Conservation (phyloP, 1,284 basidiomycete species). For the Ustilago esculenta region DNA sequence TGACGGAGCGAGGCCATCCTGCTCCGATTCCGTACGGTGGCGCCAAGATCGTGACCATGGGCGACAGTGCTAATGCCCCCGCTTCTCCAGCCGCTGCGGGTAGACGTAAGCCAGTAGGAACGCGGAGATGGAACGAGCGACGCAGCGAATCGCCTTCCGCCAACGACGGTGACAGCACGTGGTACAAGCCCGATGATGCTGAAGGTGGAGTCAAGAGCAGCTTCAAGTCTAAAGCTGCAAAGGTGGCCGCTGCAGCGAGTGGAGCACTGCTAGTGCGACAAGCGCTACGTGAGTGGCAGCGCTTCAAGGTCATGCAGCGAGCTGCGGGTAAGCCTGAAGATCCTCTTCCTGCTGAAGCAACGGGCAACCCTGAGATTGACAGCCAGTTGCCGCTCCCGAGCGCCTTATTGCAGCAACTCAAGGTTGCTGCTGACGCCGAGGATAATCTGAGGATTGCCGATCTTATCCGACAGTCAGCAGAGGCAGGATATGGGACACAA, state of each 20-base stretch:
- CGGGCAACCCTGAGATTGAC: constrained; percentile 31
- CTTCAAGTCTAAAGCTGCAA: constrained; percentile 24
- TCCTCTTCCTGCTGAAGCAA: constrained; percentile 38
- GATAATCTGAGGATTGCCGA: constrained; percentile 31
- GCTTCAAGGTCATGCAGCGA: constrained; percentile 50
- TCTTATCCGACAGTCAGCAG: constrained; percentile 38
- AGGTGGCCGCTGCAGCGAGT: constrained; percentile 31
- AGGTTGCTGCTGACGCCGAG: constrained; percentile 40
- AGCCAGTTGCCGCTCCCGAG: constrained; percentile 24
- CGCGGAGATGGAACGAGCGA: constrained; percentile 32
- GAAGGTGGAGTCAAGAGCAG: constrained; percentile 6
- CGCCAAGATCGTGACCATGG: constrained; percentile 9
- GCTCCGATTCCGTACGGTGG: constrained; percentile 3
- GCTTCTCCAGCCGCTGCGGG: constrained; percentile 7
- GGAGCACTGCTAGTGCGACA: constrained; percentile 45
- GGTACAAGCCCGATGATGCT: constrained; percentile 38
- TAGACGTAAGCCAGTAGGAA: constrained; percentile 19
- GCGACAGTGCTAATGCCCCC: constrained; percentile 17
- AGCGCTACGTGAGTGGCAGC: constrained; percentile 51
- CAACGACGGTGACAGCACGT: constrained; percentile 12
- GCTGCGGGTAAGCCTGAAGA: constrained; percentile 47
- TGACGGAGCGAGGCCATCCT: constrained; percentile 15
- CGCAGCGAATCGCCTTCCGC: constrained; percentile 21
- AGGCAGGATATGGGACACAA: constrained; percentile 45
- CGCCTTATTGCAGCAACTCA: constrained; percentile 18